These are phyloP conservation scores for Zarea fungicola DNA, from an alignment of 2,329 filamentous ascomycete genomes.

Conservation along the genomic window DNA sequence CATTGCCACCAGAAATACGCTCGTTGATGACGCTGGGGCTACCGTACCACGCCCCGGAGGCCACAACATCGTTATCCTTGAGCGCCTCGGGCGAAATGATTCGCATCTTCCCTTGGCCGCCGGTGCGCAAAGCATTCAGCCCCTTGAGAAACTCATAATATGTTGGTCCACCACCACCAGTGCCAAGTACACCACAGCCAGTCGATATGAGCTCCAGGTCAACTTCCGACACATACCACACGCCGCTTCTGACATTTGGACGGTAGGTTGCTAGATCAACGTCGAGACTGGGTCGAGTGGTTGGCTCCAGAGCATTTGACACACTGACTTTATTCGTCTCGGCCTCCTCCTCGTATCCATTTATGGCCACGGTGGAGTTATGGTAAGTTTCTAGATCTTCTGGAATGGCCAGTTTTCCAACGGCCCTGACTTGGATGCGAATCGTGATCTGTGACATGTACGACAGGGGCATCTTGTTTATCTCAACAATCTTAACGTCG, in stretches of 20 bases:
- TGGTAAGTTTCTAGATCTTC: constrained; percentile 20
- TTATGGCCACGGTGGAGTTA: constrained; percentile 16
- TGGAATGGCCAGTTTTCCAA: constrained; percentile 28
- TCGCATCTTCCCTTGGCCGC: constrained; percentile 30
- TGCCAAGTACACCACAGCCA: constrained; percentile 32
- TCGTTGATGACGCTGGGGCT: constrained; percentile 37
- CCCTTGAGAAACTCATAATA: constrained; percentile 41
- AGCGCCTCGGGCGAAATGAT: constrained; percentile 34
- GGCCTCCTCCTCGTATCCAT: constrained; percentile 17
- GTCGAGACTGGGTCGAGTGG: constrained; percentile 26
- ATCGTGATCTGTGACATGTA: constrained; percentile 32
- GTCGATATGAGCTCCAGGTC: constrained; percentile 33
- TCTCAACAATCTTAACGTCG: constrained; percentile 38
- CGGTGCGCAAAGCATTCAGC: constrained; percentile 31
- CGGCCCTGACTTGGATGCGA: constrained; percentile 29
- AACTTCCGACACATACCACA: constrained; percentile 32
- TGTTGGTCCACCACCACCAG: constrained; percentile 32
- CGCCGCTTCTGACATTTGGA: constrained; percentile 26
- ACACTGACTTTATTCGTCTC: constrained; percentile 24
- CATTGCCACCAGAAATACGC: constrained; percentile 30
- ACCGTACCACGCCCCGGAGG: constrained; percentile 41
- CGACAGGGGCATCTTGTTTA: constrained; percentile 38
- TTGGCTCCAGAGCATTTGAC: constrained; percentile 24
- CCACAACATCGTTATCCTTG: constrained; percentile 33
- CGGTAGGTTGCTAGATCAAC: constrained; percentile 27